These are phyloP conservation scores for Hippophae gyantsensis DNA, from an alignment of 306 rosid genomes.

Conservation along the genomic window DNA sequence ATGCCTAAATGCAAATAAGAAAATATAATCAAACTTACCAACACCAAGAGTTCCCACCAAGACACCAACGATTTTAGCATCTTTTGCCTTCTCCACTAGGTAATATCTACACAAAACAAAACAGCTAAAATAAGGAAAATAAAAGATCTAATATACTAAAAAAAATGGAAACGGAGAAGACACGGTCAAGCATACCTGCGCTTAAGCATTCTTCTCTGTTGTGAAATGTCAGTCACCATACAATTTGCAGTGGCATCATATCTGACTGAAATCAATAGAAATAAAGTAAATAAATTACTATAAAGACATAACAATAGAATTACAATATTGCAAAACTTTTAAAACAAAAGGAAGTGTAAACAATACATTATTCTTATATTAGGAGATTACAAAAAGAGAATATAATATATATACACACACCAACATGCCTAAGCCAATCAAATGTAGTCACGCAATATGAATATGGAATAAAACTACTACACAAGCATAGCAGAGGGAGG, in stretches of 20 bases:
- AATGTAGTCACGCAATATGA: no score
- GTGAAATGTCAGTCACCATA: conserved; percentile 56
- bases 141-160: not conserved
- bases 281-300: conserved; percentile 11
- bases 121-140: conserved; percentile 5
- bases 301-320: conserved; percentile 1
- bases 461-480: conserved; percentile 4
- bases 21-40: conserved; percentile 32
- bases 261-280: conserved; percentile 62
- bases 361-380: no score
- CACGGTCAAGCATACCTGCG: conserved; percentile 46
- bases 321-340: no score
- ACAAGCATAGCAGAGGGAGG: not conserved
- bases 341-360: no score
- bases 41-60: conserved; percentile 96
- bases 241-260: conserved; percentile 56
- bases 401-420: no score
- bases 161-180: not conserved
- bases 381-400: no score
- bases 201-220: conserved; percentile 77
- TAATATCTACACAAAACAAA: conserved; percentile 61
- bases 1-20: not conserved
- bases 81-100: conserved; percentile 88
- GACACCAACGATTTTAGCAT: conserved; percentile 80
- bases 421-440: no score